These are phyloP conservation scores for Sporothrix inflata DNA, from an alignment of 2,329 filamentous ascomycete species.

Conservation along the genomic window DNA sequence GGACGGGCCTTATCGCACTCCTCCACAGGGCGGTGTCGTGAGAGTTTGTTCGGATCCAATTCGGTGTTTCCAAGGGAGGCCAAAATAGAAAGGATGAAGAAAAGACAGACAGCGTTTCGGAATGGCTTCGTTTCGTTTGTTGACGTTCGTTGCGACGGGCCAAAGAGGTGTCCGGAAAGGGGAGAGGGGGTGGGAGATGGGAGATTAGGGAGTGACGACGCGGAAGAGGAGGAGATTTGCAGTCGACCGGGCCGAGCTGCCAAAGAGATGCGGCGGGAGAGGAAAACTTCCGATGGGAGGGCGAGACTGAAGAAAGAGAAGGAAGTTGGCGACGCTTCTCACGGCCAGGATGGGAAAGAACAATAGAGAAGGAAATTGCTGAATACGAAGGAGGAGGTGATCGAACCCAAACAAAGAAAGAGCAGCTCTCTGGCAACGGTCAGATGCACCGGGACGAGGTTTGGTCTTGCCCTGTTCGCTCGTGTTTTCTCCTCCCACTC, in stretches of 20 bases:
- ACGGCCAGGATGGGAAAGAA: not conserved
- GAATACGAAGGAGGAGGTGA: not conserved
- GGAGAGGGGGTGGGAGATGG: conserved; percentile 3
- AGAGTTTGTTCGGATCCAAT: not conserved
- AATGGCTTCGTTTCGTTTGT: not conserved
- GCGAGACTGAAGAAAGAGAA: not conserved
- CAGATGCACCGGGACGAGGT: not conserved
- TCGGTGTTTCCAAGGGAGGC: not conserved
- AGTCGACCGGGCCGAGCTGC: conserved; percentile 12
- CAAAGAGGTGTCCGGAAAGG: conserved; percentile 3
- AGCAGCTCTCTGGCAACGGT: conserved; percentile 3
- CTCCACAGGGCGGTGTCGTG: not conserved
- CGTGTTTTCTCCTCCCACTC: not conserved
- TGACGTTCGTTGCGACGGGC: conserved; percentile 5
- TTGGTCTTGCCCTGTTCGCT: not conserved
- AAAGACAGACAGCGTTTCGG: not conserved
- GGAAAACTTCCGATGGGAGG: not conserved
- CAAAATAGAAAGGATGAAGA: not conserved
- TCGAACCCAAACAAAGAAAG: conserved; percentile 15
- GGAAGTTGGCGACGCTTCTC: not conserved
- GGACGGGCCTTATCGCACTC: conserved; percentile 9
- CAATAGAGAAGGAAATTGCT: not conserved
- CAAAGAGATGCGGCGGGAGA: not conserved
- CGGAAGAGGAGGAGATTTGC: conserved; percentile 20
- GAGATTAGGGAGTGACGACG: conserved; percentile 14